Evolutionary conservation across 768 basidiomycete genomes (phyloP).

Genomic region (Crepidotus variabilis): DNA sequence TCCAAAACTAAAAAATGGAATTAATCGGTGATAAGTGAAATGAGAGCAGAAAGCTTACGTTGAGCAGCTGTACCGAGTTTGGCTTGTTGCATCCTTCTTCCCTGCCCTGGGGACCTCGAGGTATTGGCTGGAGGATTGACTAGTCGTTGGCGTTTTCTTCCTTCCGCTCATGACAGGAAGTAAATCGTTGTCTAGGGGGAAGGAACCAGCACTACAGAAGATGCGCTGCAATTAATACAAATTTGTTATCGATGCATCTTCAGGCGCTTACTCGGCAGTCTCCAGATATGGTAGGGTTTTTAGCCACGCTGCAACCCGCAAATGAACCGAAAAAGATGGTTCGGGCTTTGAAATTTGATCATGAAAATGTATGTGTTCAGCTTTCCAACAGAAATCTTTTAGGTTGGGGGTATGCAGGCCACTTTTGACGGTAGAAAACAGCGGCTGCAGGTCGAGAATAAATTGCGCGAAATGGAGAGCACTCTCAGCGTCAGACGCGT

Average conservation of each 20-base stretch:
- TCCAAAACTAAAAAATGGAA: neutral
- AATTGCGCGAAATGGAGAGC: neutral
- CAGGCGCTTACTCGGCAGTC: neutral
- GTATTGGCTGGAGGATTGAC: too few species aligned
- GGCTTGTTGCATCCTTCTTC: too few species aligned
- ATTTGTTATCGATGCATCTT: neutral
- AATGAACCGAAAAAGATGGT: neutral
- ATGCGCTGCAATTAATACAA: neutral
- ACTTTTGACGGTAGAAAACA: neutral
- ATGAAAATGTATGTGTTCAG: neutral
- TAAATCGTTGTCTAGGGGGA: neutral
- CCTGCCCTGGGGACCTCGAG: too few species aligned
- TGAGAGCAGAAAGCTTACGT: neutral
- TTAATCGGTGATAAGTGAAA: neutral
- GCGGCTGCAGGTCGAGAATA: neutral
- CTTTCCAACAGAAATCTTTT: neutral
- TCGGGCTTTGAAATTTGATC: neutral
- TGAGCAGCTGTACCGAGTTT: neutral
- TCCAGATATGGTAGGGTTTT: neutral
- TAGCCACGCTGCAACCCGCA: neutral
- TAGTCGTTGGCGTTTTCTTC: too few species aligned
- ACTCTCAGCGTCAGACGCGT: neutral
- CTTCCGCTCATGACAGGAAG: too few species aligned
- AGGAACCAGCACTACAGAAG: neutral
- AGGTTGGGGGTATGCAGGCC: neutral